Conservation (phyloP, 1,284 basidiomycete species). For the Naganishia liquefaciens region DNA sequence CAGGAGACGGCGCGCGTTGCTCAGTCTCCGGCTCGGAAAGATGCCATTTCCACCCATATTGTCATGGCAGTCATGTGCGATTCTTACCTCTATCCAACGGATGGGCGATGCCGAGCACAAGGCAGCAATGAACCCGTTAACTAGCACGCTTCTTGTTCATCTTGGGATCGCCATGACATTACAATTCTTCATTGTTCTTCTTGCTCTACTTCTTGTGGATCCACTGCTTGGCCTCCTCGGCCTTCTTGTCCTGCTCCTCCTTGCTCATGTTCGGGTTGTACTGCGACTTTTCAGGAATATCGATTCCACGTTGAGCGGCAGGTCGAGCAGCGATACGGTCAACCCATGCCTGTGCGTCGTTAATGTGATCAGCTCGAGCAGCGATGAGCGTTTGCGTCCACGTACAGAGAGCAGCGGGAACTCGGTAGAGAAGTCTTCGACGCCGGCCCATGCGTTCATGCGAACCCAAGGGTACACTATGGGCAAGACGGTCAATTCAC, state of each 20-base stretch:
- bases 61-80: no score
- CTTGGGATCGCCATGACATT: no score
- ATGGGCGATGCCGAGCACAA: no score
- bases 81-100: no score
- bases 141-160: no score
- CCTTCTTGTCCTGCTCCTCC: conserved; percentile 38
- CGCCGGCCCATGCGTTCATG: conserved; percentile 56
- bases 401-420: conserved; percentile 63
- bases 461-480: conserved; percentile 58
- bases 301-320: conserved; percentile 54
- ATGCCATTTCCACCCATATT: no score
- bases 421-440: conserved; percentile 57
- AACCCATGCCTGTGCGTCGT: conserved; percentile 53
- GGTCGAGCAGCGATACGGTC: conserved; percentile 55
- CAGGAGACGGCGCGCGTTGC: no score
- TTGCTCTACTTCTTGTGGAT: conserved; percentile 18
- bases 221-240: conserved; percentile 38
- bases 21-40: no score
- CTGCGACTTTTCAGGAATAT: conserved; percentile 41
- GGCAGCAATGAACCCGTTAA: no score
- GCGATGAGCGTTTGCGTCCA: neutral
- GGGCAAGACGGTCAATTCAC: neutral
- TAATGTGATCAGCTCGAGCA: neutral
- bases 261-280: conserved; percentile 29
- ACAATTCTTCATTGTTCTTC: no score